Conservation (phyloP, 176 grass and related monocot genomes). For the Pontederia crassipes region DNA sequence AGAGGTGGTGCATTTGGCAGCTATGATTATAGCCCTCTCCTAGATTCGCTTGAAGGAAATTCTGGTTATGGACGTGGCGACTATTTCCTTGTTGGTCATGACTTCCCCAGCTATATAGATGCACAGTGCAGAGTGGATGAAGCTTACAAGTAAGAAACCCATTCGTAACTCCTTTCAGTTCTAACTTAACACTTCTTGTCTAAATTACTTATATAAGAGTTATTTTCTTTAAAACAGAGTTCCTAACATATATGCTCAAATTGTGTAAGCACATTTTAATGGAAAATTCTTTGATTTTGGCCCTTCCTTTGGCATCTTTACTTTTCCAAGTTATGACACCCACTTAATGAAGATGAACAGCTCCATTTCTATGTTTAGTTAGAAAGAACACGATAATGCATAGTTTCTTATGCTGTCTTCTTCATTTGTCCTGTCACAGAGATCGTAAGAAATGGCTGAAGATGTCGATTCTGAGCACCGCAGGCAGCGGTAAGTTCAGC, state of each 20-base stretch:
- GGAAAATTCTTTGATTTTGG: too few relatives aligned
- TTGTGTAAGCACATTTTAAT: too few relatives aligned
- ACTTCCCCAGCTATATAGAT: conserved; percentile 92
- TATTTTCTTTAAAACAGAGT: too few relatives aligned
- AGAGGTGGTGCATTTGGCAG: conserved; percentile 70
- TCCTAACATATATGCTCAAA: background rate
- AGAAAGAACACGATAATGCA: background rate
- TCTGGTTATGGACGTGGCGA: conserved; percentile 88
- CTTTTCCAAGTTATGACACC: too few relatives aligned
- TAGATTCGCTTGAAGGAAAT: conserved; percentile 89
- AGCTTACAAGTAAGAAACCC: conserved; percentile 82
- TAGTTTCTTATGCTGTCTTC: background rate
- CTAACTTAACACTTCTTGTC: background rate
- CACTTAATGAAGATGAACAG: too few relatives aligned
- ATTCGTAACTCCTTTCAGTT: background rate
- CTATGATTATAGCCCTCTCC: conserved; percentile 74
- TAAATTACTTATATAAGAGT: too few relatives aligned
- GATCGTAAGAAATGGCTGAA: conserved; percentile 82
- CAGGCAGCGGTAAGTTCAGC: conserved; percentile 94
- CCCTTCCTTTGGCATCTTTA: too few relatives aligned
- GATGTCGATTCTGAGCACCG: conserved; percentile 96
- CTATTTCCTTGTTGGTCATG: conserved; percentile 96
- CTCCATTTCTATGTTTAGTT: too few relatives aligned
- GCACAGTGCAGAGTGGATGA: conserved; percentile 64
- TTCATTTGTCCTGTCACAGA: conserved; percentile 23